phyloP scores from a whole-genome alignment of 2,329 filamentous ascomycete genomes.

The Colletotrichum somersetense region DNA sequence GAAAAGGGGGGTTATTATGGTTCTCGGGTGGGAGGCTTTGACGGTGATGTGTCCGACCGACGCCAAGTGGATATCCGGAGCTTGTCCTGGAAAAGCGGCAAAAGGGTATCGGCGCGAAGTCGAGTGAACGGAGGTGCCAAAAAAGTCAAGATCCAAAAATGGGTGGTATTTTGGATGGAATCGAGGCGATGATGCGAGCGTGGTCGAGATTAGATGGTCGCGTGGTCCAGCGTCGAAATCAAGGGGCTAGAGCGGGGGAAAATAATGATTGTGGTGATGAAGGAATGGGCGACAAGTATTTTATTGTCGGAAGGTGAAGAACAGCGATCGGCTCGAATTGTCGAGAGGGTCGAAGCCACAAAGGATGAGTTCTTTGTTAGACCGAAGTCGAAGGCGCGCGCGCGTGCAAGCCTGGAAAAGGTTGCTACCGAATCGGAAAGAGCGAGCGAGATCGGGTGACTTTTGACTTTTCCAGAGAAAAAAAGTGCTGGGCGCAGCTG shows the following conservation, averaged over 20 bases:
- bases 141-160: slow-evolving; percentile 47
- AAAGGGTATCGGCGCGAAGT: slow-evolving; percentile 19
- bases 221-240: slow-evolving; percentile 38
- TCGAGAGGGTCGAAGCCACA: slow-evolving; percentile 22
- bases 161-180: slow-evolving; percentile 43
- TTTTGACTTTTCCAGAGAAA: slow-evolving; percentile 12
- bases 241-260: slow-evolving; percentile 30
- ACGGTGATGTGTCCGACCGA: slow-evolving; percentile 31
- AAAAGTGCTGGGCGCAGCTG: slow-evolving; percentile 12
- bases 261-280: slow-evolving; percentile 35
- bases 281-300: slow-evolving; percentile 33
- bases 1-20: slow-evolving; percentile 43
- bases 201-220: slow-evolving; percentile 34
- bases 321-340: slow-evolving; percentile 21
- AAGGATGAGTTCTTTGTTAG: slow-evolving; percentile 31
- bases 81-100: slow-evolving; percentile 24
- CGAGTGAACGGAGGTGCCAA: slow-evolving; percentile 51
- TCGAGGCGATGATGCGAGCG: slow-evolving; percentile 27
- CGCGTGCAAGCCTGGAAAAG: slow-evolving; percentile 5
- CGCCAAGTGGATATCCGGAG: slow-evolving; percentile 26
- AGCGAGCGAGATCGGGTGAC: slow-evolving; percentile 12
- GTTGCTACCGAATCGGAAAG: slow-evolving; percentile 11
- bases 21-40: slow-evolving; percentile 22
- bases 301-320: slow-evolving; percentile 29
- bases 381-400: slow-evolving; percentile 17